These are phyloP conservation scores for Chytridium lagenaria DNA, from an alignment of 371 early-diverging fungal species.

Conservation along the genomic window DNA sequence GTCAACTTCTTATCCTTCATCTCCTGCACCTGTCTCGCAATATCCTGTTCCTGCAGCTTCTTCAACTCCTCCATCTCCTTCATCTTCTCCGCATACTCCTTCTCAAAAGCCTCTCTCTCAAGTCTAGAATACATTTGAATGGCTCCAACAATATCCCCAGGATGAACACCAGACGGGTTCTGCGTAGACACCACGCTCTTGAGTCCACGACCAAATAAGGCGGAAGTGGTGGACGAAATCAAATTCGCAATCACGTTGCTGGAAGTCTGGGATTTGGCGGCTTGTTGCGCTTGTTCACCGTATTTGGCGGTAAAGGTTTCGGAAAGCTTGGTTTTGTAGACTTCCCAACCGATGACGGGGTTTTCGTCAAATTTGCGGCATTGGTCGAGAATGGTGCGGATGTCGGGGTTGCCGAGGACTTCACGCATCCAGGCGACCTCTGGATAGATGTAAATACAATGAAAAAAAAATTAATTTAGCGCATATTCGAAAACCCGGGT, in stretches of 20 bases:
- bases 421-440: slow-evolving; percentile 48
- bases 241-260: not conserved
- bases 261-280: not conserved
- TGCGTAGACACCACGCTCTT: slow-evolving; percentile 19
- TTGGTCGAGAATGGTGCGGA: slow-evolving; percentile 46
- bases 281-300: slow-evolving; percentile 8
- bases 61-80: slow-evolving; percentile 45
- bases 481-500: too few relatives aligned
- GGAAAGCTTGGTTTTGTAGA: slow-evolving; percentile 45
- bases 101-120: slow-evolving; percentile 44
- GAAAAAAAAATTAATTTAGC: too few relatives aligned
- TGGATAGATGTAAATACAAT: not conserved
- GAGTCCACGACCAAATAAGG: slow-evolving; percentile 34
- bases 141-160: slow-evolving; percentile 43
- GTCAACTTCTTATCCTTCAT: slow-evolving; percentile 54
- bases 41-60: slow-evolving; percentile 50
- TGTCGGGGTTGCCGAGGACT: slow-evolving; percentile 44
- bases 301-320: slow-evolving; percentile 33
- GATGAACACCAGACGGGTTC: slow-evolving; percentile 5
- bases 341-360: slow-evolving; percentile 46
- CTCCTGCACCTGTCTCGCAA: slow-evolving; percentile 47
- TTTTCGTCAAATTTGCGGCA: slow-evolving; percentile 43
- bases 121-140: slow-evolving; percentile 46
- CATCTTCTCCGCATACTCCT: slow-evolving; percentile 44
- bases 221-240: slow-evolving; percentile 12